Base-by-base conservation (phyloP, 2,329 filamentous ascomycete genomes). In the Diaporthe sp. region DNA sequence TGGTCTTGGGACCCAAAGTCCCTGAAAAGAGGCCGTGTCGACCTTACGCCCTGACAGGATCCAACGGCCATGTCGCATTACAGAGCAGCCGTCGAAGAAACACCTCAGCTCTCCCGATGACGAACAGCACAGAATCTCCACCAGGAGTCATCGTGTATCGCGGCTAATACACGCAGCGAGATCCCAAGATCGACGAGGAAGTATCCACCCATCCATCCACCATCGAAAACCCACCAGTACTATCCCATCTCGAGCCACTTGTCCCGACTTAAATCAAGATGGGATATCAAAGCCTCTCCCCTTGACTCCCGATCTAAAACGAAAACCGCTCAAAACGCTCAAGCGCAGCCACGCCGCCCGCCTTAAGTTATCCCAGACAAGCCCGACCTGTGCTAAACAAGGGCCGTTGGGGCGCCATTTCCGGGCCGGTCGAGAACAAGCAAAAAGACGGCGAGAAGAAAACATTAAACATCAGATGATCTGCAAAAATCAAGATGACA, bases 291-390 rank as follows among this genome's bases (percentile, higher is more conserved):
- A 28, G 0, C 38, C 7, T 9, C 9, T 12, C n/a, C 17, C 17
- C 13, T n/a, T n/a, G n/a, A n/a, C n/a, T n/a, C 30, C 30, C 45
- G 45, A 52, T 28, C 45, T 52, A 67, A 35, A 67, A 67, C 30
- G 8, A 52, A 67, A 47, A 52, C 45, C 45, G 33, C 64, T 9
- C 64, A 25, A 52, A 52, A 50, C 30, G 64, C 33, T 38, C 45
- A 67, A 67, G 64, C 64, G 64, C 45, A 52, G 47, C 64, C 61
- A 45, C 58, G 58, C 58, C 58, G 35, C 30, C 58, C 57, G n/a
- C n/a, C n/a, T n/a, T n/a, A n/a, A n/a, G n/a, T n/a, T n/a, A n/a
- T n/a, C n/a, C n/a, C n/a, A n/a, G n/a, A n/a, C n/a, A n/a, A n/a
- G n/a, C n/a, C n/a, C n/a, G n/a, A n/a, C n/a, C n/a, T n/a, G n/a